These are phyloP conservation scores for Berberis vulgaris DNA, from an alignment of 164 flowering plant species.

Conservation along the genomic window DNA sequence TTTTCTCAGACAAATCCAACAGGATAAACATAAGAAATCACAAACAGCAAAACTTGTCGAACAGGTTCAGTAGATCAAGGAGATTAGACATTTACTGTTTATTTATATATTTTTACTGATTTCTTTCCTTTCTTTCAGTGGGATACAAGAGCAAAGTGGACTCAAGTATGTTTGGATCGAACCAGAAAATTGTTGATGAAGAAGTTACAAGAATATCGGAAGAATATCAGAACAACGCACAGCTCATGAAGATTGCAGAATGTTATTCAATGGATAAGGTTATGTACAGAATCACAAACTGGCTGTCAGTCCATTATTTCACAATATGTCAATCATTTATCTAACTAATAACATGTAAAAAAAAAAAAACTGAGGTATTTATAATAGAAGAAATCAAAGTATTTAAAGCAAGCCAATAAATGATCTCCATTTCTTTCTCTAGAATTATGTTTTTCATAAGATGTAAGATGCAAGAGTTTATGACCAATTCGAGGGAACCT, in stretches of 20 bases:
- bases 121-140: slow-evolving; percentile 24
- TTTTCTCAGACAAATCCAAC: neutral
- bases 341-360: neutral
- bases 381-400: too few relatives aligned
- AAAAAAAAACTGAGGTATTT: neutral
- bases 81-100: neutral
- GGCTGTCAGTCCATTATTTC: neutral
- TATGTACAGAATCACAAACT: neutral
- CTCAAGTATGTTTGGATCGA: slow-evolving; percentile 28
- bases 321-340: neutral
- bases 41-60: neutral
- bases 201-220: slow-evolving; percentile 30
- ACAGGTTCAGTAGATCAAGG: neutral
- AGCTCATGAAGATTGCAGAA: slow-evolving; percentile 20
- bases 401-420: too few relatives aligned
- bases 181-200: slow-evolving; percentile 26
- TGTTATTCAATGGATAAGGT: slow-evolving; percentile 30
- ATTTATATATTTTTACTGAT: neutral
- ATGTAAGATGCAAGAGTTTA: too few relatives aligned
- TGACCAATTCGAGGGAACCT: too few relatives aligned
- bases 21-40: neutral
- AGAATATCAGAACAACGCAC: slow-evolving; percentile 29
- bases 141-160: slow-evolving; percentile 44
- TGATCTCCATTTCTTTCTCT: too few relatives aligned
- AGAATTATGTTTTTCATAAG: too few relatives aligned